These are phyloP conservation scores for Lachnellula subtilissima DNA, from an alignment of 2,329 filamentous ascomycete species.

Conservation along the genomic window DNA sequence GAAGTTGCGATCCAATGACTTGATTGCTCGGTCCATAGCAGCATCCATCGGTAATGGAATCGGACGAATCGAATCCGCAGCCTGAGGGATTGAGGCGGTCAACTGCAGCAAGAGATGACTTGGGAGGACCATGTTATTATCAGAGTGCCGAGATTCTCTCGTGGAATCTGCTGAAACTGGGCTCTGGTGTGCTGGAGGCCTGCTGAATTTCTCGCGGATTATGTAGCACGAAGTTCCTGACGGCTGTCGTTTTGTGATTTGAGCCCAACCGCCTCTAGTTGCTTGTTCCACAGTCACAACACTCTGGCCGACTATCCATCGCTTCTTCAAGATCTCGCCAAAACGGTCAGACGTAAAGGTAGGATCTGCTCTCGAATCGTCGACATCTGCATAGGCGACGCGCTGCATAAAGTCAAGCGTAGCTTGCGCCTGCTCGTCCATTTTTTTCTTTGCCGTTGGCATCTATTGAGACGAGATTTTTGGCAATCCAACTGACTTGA, in stretches of 20 bases:
- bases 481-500: conserved; percentile 86
- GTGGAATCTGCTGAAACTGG: conserved; percentile 44
- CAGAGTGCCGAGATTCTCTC: conserved; percentile 46
- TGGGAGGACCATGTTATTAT: conserved; percentile 60
- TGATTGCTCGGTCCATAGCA: conserved; percentile 58
- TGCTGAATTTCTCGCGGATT: conserved; percentile 54
- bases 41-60: conserved; percentile 67
- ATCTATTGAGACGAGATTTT: conserved; percentile 74
- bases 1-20: conserved; percentile 77
- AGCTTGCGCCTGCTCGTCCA: conserved; percentile 90
- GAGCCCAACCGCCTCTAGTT: conserved; percentile 59
- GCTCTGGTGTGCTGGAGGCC: conserved; percentile 53
- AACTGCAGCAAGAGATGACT: conserved; percentile 70
- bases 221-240: conserved; percentile 55
- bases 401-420: conserved; percentile 94
- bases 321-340: conserved; percentile 61
- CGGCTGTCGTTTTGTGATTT: conserved; percentile 66
- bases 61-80: conserved; percentile 56
- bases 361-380: conserved; percentile 65
- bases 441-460: conserved; percentile 65
- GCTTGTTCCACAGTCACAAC: conserved; percentile 72
- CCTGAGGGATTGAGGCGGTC: conserved; percentile 57
- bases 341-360: conserved; percentile 61
- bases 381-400: conserved; percentile 77
- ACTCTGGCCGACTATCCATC: conserved; percentile 70